These are phyloP conservation scores for Andrographis paniculata DNA, from an alignment of 305 asterid species.

Conservation along the genomic window DNA sequence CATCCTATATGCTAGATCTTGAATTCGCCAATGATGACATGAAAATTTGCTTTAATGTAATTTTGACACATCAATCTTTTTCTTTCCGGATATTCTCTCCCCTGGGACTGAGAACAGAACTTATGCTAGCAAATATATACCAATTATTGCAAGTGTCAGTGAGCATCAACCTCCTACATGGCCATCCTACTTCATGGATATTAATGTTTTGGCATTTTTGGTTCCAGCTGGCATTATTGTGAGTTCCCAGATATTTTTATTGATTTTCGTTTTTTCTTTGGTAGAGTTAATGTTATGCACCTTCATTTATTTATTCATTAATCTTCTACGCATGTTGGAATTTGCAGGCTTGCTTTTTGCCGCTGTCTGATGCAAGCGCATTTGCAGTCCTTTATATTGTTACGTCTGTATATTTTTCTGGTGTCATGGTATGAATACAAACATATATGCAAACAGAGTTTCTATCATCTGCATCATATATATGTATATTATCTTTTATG, in stretches of 20 bases:
- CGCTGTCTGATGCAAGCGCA: slow-evolving; percentile 95
- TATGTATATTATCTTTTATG: slow-evolving; percentile 6
- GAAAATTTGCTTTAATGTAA: too few relatives aligned
- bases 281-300: slow-evolving; percentile 9
- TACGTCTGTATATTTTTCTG: slow-evolving; percentile 96
- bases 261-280: slow-evolving; percentile 9
- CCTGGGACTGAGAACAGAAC: slow-evolving; percentile 52
- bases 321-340: slow-evolving; percentile 17
- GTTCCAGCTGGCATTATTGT: slow-evolving; percentile 98
- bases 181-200: slow-evolving; percentile 99
- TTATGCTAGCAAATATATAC: slow-evolving; percentile 98
- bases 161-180: slow-evolving; percentile 99
- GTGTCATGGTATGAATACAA: slow-evolving; percentile 75
- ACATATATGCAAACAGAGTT: neutral
- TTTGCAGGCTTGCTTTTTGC: slow-evolving; percentile 90
- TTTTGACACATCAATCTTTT: neutral
- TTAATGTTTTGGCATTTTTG: slow-evolving; percentile 91
- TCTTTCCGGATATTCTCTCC: slow-evolving; percentile 6
- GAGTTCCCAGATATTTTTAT: slow-evolving; percentile 34
- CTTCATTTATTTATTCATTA: slow-evolving; percentile 9
- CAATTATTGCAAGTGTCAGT: slow-evolving; percentile 97
- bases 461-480: neutral
- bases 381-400: slow-evolving; percentile 89
- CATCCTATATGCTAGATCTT: too few relatives aligned
- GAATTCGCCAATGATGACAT: too few relatives aligned